A percentile compares a stretch with the other conserved stretches of the same genome.
Conservation (phyloP, 2,329 filamentous ascomycete species). For the Fusarium buharicum region DNA sequence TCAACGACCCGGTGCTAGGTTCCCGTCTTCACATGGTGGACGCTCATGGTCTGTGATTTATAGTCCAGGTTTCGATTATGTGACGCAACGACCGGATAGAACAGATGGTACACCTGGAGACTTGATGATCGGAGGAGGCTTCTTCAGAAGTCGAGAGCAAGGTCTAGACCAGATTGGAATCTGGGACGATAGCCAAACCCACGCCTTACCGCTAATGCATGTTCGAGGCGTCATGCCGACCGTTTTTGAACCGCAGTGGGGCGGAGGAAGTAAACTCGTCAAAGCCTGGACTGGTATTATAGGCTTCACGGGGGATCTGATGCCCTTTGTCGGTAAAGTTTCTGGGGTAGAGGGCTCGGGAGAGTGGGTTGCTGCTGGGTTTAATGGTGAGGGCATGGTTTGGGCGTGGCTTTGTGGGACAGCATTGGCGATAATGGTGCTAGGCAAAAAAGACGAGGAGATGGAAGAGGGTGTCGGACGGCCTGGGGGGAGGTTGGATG, state of each 20-base stretch:
- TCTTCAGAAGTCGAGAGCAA: constrained; percentile 54
- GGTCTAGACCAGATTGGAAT: constrained; percentile 60
- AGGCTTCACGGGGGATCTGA: constrained; percentile 58
- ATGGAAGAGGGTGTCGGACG: constrained; percentile 48
- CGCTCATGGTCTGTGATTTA: constrained; percentile 64
- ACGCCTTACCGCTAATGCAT: constrained; percentile 53
- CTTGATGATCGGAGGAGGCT: constrained; percentile 66
- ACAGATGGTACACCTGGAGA: constrained; percentile 51
- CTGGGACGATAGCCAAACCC: constrained; percentile 57
- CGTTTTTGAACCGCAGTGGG: constrained; percentile 55
- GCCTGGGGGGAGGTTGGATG: constrained; percentile 49
- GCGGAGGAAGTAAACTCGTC: constrained; percentile 47
- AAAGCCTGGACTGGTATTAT: constrained; percentile 63
- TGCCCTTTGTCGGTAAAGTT: constrained; percentile 63
- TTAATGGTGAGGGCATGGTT: constrained; percentile 64
- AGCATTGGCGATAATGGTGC: constrained; percentile 59
- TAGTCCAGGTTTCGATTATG: constrained; percentile 60
- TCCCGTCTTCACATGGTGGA: constrained; percentile 47
- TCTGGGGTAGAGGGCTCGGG: constrained; percentile 47
- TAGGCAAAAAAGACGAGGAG: constrained; percentile 51
- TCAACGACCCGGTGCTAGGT: constrained; percentile 54
- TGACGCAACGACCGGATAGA: constrained; percentile 57
- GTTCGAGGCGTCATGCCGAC: constrained; percentile 56
- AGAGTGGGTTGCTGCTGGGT: constrained; percentile 65
- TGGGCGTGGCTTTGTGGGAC: constrained; percentile 63